These are phyloP conservation scores for Lippia alba DNA, from an alignment of 305 asterid species.

Conservation along the genomic window DNA sequence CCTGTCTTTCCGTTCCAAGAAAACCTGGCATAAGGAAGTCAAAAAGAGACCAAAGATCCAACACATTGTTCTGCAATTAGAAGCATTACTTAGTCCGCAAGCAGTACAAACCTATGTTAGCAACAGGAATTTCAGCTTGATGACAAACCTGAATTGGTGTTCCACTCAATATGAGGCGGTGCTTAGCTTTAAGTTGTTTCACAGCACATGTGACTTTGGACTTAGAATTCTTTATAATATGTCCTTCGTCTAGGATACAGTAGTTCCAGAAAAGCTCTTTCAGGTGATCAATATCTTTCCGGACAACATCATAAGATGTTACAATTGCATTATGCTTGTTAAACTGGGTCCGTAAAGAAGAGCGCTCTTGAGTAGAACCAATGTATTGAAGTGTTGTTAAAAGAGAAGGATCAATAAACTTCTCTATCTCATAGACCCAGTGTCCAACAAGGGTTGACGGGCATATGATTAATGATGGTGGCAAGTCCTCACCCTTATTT, in stretches of 20 bases:
- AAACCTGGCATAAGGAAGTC: constrained; percentile 99
- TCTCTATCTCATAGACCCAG: constrained; percentile 99
- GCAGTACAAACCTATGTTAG: constrained; percentile 21
- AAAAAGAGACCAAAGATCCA: constrained; percentile 99
- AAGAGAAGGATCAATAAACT: constrained; percentile 92
- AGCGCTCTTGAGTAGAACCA: constrained; percentile 94
- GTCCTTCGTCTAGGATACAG: constrained; percentile 97
- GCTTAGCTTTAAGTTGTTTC: constrained; percentile 92
- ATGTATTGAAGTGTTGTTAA: constrained; percentile 89
- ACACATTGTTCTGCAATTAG: constrained; percentile 89
- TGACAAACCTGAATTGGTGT: constrained; percentile 93
- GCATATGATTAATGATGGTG: constrained; percentile 87
- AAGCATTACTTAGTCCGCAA: constrained; percentile 41
- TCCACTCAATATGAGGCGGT: constrained; percentile 97
- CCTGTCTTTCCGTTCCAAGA: constrained; percentile 99
- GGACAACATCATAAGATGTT: constrained; percentile 93
- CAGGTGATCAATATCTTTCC: constrained; percentile 89
- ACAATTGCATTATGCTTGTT: constrained; percentile 78
- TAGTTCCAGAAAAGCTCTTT: constrained; percentile 82
- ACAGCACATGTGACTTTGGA: constrained; percentile 97
- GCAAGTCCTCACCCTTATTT: constrained; percentile 55
- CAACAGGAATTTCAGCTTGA: constrained; percentile 33
- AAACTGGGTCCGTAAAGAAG: constrained; percentile 69
- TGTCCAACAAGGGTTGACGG: constrained; percentile 99
- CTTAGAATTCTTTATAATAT: constrained; percentile 88